Base-by-base conservation (phyloP, 768 basidiomycete genomes). In the Termitomyces sp. region DNA sequence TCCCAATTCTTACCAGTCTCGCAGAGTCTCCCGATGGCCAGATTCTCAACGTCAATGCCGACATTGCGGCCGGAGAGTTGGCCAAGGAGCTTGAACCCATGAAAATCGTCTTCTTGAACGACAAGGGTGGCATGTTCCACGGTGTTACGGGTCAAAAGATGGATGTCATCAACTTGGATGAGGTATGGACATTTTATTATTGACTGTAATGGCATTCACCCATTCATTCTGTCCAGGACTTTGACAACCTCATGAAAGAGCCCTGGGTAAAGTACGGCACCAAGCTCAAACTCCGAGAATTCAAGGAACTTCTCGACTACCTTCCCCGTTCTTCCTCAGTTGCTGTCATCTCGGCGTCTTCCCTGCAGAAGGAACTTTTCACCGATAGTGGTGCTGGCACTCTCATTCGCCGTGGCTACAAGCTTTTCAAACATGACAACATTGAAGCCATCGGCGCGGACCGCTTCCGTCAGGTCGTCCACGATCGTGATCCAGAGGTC, bases 251-350 rank as follows among this genome's bases (percentile, higher is more conserved):
- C 58, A 92, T 98, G 94, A 95, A 94, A 68, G 90, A 98, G 74
- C 83, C 94, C 6, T 99, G 97, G 97, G 96, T 99, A 72, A 97
- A 97, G 71, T 98, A 86, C 70, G 97, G 96, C 60, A 98, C 96
- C 62, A 99, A 99, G 74, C 90, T 99, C 72, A 98, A 98, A 76
- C 82, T 99, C 57, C 89, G 97, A 62, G 96, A 98, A 72, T 98
- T 99, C 81, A 99, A 99, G 76, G 97, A 98, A 68, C 87, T 99
- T 54, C 84, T 99, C 45, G 97, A 98, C 69, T 89, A 95, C 75
- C 92, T 98, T 61, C 97, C 97, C 16, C 94, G 97, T 58, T 90
- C 97, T 3, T 97, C 96, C 18, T 98, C 95, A 39, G 97, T 99
- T 52, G 96, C 97, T 64, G 94, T 99, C 74, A 99, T 99, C 74